Conservation (phyloP, 805 yeast species). For the Zygoascus tannicola region DNA sequence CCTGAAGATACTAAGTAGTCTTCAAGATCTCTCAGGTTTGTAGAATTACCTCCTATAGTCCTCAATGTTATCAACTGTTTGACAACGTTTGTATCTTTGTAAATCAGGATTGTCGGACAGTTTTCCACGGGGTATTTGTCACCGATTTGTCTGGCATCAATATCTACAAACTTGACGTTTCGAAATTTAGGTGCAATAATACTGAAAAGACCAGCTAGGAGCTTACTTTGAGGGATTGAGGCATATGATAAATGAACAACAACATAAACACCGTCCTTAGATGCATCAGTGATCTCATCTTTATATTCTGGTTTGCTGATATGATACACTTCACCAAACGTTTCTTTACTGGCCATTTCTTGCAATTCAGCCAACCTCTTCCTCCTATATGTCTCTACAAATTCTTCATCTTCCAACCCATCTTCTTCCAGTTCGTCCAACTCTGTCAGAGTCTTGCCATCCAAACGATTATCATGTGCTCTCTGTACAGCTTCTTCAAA, state of each 20-base stretch:
- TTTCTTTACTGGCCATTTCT: constrained; percentile 43
- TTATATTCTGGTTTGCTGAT: constrained; percentile 84
- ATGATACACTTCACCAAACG: constrained; percentile 68
- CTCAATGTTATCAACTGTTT: constrained; percentile 76
- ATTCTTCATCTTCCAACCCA: constrained; percentile 75
- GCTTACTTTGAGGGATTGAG: constrained; percentile 55
- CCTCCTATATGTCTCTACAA: constrained; percentile 64
- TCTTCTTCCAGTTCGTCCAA: constrained; percentile 84
- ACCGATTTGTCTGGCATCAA: constrained; percentile 82
- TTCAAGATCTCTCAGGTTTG: constrained; percentile 63
- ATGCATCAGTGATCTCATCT: constrained; percentile 75
- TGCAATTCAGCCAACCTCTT: constrained; percentile 70
- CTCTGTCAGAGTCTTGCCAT: constrained; percentile 66
- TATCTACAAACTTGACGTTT: constrained; percentile 86
- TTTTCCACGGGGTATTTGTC: constrained; percentile 85
- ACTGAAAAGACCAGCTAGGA: constrained; percentile 50
- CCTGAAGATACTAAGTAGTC: constrained; percentile 54
- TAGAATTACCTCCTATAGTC: constrained; percentile 75
- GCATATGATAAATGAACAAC: constrained; percentile 68
- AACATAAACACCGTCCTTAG: constrained; percentile 49
- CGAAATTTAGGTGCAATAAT: constrained; percentile 57
- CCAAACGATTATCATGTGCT: constrained; percentile 79
- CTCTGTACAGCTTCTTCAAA: constrained; percentile 68
- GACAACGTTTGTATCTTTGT: constrained; percentile 66
- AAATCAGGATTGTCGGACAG: constrained; percentile 84